Conservation (phyloP, 768 basidiomycete species). For the Suillus clintonianus region DNA sequence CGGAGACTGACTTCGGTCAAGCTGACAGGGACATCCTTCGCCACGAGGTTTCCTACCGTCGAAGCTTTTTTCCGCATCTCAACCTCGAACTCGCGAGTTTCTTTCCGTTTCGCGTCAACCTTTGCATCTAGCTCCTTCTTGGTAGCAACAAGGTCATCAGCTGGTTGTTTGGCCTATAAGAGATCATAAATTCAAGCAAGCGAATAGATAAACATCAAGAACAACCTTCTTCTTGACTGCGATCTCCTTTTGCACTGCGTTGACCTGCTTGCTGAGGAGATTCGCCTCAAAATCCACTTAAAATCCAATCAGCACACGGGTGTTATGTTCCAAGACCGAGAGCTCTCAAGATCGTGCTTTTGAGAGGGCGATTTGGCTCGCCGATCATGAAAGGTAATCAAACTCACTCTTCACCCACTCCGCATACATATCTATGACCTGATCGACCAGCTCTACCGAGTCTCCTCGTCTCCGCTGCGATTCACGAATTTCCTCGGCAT, state of each 20-base stretch:
- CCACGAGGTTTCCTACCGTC: conserved; percentile 91
- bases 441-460: conserved; percentile 89
- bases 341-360: not conserved
- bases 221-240: conserved; percentile 87
- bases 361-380: conserved; percentile 7
- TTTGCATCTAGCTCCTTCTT: conserved; percentile 87
- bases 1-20: conserved; percentile 73
- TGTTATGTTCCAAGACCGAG: not conserved
- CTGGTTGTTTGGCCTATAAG: conserved; percentile 83
- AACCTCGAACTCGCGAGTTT: conserved; percentile 73
- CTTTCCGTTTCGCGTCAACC: conserved; percentile 74
- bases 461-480: conserved; percentile 92
- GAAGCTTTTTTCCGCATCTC: conserved; percentile 80
- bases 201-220: not conserved
- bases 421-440: conserved; percentile 87
- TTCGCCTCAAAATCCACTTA: conserved; percentile 88
- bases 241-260: conserved; percentile 93
- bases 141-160: conserved; percentile 80
- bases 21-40: conserved; percentile 82
- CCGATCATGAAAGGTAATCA: conserved; percentile 5
- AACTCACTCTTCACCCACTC: conserved; percentile 93
- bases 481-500: conserved; percentile 85
- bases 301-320: not conserved
- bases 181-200: not conserved
- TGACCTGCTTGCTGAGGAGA: conserved; percentile 76